Conservation (phyloP, 768 basidiomycete species). For the Strobilomyces confusus region DNA sequence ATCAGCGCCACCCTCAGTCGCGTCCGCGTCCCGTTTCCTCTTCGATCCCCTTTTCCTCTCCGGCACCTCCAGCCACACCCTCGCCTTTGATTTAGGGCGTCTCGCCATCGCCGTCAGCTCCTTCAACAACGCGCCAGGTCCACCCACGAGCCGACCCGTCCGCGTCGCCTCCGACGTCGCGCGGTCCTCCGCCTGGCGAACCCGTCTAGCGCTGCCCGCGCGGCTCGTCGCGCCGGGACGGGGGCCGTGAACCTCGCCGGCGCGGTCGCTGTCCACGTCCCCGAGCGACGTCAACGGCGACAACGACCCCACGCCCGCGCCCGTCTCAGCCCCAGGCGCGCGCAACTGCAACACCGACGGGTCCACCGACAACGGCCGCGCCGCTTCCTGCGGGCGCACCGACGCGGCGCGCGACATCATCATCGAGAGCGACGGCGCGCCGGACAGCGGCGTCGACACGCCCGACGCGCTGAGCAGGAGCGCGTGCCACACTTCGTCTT, state of each 20-base stretch:
- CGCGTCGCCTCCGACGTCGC: background rate
- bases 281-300: slow-evolving; percentile 17
- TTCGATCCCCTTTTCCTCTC: slow-evolving; percentile 8
- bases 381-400: background rate
- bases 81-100: slow-evolving; percentile 7
- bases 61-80: slow-evolving; percentile 9
- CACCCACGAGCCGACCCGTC: slow-evolving; percentile 7
- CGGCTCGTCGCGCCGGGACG: no score
- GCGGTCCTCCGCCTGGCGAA: no score
- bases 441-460: slow-evolving; percentile 7
- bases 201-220: background rate
- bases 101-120: slow-evolving; percentile 17
- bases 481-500: slow-evolving; percentile 20
- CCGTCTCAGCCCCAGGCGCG: no score
- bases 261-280: background rate
- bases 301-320: background rate
- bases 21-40: slow-evolving; percentile 9
- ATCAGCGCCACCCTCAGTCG: no score
- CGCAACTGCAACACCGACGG: slow-evolving; percentile 12
- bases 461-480: slow-evolving; percentile 16
- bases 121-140: slow-evolving; percentile 17
- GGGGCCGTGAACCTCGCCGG: no score
- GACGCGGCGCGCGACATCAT: slow-evolving; percentile 4
- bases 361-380: background rate
- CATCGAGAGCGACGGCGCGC: background rate